Percentiles rank a stretch among this genome's conserved stretches.
phyloP scores from a whole-genome alignment of 2,329 filamentous ascomycete genomes.

The Xylariaceae sp. region DNA sequence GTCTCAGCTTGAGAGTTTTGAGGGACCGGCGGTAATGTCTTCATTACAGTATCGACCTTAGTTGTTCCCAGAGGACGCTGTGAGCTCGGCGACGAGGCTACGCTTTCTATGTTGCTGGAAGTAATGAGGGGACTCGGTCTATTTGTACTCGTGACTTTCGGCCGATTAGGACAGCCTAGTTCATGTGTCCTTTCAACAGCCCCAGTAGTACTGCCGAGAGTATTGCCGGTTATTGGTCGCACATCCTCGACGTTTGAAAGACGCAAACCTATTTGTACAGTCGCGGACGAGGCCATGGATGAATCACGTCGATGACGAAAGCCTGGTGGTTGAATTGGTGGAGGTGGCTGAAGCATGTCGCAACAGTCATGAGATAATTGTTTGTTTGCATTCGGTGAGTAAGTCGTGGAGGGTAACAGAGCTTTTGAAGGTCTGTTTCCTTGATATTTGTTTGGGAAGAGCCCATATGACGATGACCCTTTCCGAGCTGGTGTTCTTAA shows the following conservation, averaged over 20 bases:
- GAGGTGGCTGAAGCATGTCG: slow-evolving; percentile 51
- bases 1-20: slow-evolving; percentile 27
- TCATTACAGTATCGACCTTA: slow-evolving; percentile 21
- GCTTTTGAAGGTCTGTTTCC: slow-evolving; percentile 44
- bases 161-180: slow-evolving; percentile 45
- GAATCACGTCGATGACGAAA: slow-evolving; percentile 62
- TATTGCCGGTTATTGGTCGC: slow-evolving; percentile 44
- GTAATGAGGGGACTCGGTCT: slow-evolving; percentile 44
- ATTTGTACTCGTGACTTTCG: slow-evolving; percentile 24
- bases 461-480: slow-evolving; percentile 47
- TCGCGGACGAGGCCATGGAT: slow-evolving; percentile 69
- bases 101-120: slow-evolving; percentile 29
- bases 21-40: slow-evolving; percentile 49
- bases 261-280: slow-evolving; percentile 74
- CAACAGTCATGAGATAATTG: slow-evolving; percentile 24
- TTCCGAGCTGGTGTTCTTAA: slow-evolving; percentile 44
- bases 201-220: slow-evolving; percentile 40
- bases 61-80: slow-evolving; percentile 29
- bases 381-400: slow-evolving; percentile 42
- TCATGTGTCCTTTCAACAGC: slow-evolving; percentile 48
- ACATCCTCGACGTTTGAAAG: slow-evolving; percentile 66
- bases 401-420: slow-evolving; percentile 57
- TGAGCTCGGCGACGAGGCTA: slow-evolving; percentile 35
- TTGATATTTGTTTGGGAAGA: slow-evolving; percentile 47
- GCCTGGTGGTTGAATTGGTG: slow-evolving; percentile 49